Evolutionary conservation across 1,284 basidiomycete genomes (phyloP).

Genomic region (Papiliotrema flavescens): DNA sequence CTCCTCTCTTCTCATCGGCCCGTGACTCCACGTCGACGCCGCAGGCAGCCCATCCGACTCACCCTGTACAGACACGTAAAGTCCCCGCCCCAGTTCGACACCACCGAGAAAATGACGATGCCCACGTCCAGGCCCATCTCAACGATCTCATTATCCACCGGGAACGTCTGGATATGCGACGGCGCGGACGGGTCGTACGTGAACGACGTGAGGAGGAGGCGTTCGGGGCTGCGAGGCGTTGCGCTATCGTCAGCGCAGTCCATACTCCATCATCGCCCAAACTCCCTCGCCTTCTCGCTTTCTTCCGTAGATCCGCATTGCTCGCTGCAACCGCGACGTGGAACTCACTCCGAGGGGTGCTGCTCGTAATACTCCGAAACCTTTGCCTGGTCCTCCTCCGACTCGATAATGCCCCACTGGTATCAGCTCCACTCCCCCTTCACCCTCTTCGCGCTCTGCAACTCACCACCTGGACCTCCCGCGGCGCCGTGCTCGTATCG

Average conservation of each 20-base stretch:
- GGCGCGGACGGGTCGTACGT: constrained; percentile 69
- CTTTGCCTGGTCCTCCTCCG: constrained; percentile 63
- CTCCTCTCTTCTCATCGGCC: too few relatives aligned
- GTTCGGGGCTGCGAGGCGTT: too few relatives aligned
- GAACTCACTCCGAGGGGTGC: constrained; percentile 22
- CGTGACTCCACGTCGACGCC: not conserved
- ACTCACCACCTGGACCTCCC: constrained; percentile 64
- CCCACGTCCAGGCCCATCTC: constrained; percentile 73
- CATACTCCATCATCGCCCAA: too few relatives aligned
- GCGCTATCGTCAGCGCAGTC: too few relatives aligned
- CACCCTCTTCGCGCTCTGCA: too few relatives aligned
- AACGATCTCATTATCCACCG: constrained; percentile 63
- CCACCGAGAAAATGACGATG: constrained; percentile 70
- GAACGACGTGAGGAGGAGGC: constrained; percentile 72
- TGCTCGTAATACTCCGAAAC: constrained; percentile 43
- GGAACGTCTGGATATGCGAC: constrained; percentile 80
- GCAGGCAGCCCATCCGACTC: constrained; percentile 19
- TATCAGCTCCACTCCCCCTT: constrained; percentile 1
- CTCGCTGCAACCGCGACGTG: too few relatives aligned
- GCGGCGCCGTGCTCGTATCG: constrained; percentile 74
- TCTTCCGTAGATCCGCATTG: too few relatives aligned
- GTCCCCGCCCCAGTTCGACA: constrained; percentile 82
- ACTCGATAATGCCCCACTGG: constrained; percentile 78
- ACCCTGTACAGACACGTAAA: constrained; percentile 90
- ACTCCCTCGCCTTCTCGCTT: too few relatives aligned